phyloP scores from a whole-genome alignment of 1,139 yeast genomes.

The Torulaspora globosa region DNA sequence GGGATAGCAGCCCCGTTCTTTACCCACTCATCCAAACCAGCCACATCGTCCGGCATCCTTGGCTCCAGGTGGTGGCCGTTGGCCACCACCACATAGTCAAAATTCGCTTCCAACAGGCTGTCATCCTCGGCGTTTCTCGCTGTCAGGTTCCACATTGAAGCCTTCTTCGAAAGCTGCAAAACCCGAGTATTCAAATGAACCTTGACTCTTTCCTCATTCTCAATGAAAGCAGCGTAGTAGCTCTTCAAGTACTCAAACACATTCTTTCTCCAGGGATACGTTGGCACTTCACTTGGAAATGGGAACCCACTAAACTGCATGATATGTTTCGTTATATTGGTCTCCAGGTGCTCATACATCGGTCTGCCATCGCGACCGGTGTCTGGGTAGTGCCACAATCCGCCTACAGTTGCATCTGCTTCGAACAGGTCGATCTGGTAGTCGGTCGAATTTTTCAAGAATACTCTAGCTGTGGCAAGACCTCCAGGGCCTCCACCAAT shows the following conservation, averaged over 20 bases:
- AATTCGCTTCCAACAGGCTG: constrained; percentile 33
- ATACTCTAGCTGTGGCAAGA: constrained; percentile 31
- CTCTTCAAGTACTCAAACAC: constrained; percentile 27
- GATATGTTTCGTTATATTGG: constrained; percentile 29
- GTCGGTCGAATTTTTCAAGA: constrained; percentile 23
- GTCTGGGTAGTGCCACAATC: constrained; percentile 34
- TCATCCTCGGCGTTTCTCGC: constrained; percentile 11
- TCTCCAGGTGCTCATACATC: constrained; percentile 35
- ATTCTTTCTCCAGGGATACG: constrained; percentile 28
- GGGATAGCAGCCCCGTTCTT: constrained; percentile 52
- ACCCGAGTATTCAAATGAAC: constrained; percentile 25
- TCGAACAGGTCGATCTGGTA: constrained; percentile 28
- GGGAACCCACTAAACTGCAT: constrained; percentile 35
- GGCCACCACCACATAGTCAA: constrained; percentile 51
- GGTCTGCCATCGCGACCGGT: constrained; percentile 20
- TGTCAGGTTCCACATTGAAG: constrained; percentile 20
- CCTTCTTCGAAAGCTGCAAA: constrained; percentile 14
- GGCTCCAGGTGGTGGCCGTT: constrained; percentile 56
- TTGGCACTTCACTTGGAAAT: constrained; percentile 20
- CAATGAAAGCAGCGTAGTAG: constrained; percentile 24
- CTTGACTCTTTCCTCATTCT: constrained; percentile 13
- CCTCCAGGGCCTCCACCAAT: constrained; percentile 37
- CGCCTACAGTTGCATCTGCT: constrained; percentile 27
- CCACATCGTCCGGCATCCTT: constrained; percentile 43
- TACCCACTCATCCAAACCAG: constrained; percentile 45